A percentile compares a stretch with the other conserved stretches of the same genome.
Conservation (phyloP, 768 basidiomycete species). For the Kwoniella bestiolae region DNA sequence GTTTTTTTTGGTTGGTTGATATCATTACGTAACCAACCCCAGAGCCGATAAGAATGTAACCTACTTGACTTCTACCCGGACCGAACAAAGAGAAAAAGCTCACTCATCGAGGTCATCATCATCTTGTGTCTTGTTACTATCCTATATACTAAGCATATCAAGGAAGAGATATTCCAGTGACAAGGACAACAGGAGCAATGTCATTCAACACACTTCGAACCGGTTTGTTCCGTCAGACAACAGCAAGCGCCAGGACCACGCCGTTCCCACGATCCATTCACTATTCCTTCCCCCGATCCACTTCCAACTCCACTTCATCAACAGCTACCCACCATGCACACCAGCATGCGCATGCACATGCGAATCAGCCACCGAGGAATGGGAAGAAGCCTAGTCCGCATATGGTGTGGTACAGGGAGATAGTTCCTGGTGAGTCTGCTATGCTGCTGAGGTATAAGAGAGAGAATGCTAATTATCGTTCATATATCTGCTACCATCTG, state of each 20-base stretch:
- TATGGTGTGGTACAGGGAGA: slow-evolving; percentile 57
- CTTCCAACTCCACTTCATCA: background rate
- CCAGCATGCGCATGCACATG: slow-evolving; percentile 6
- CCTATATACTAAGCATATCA: background rate
- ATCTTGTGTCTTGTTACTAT: no score
- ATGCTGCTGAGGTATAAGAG: background rate
- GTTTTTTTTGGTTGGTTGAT: slow-evolving; percentile 1
- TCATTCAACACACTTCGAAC: slow-evolving; percentile 1
- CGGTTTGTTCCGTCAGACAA: background rate
- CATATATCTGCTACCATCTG: background rate
- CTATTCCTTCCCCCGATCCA: background rate
- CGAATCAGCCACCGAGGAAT: background rate
- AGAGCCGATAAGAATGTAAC: slow-evolving; percentile 1
- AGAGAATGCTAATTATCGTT: background rate
- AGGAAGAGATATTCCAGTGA: background rate
- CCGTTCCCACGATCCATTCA: background rate
- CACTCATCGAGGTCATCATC: no score
- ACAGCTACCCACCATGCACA: background rate
- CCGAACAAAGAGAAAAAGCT: background rate
- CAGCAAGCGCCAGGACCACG: background rate
- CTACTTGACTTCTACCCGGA: background rate
- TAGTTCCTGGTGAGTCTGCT: slow-evolving; percentile 49
- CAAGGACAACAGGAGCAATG: background rate
- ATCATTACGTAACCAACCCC: background rate
- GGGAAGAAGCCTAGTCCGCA: slow-evolving; percentile 42